Conservation (phyloP, 2,329 filamentous ascomycete genomes). For the Cladosporium cucumerinum region DNA sequence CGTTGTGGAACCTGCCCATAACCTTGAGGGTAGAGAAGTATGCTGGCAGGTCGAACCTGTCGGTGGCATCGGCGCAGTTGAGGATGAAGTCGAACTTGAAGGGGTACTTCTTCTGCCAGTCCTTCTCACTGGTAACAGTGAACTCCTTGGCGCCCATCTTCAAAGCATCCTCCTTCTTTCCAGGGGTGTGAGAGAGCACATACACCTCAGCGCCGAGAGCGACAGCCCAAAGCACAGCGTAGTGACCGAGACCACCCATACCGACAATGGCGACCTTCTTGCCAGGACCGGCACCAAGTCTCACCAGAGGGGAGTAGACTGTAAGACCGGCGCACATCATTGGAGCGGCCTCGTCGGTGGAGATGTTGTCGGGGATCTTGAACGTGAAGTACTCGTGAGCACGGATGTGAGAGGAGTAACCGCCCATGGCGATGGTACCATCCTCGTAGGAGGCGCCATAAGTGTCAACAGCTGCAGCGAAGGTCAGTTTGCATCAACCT, state of each 20-base stretch:
- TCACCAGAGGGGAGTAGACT: conserved; percentile 71
- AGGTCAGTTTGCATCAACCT: conserved; percentile 15
- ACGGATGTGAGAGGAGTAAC: conserved; percentile 66
- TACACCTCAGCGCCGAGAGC: conserved; percentile 60
- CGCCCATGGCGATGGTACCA: conserved; percentile 64
- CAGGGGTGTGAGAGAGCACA: conserved; percentile 58
- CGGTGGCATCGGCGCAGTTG: conserved; percentile 68
- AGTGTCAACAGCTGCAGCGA: conserved; percentile 42
- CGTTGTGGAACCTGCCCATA: conserved; percentile 72
- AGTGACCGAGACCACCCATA: conserved; percentile 54
- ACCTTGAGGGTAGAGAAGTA: conserved; percentile 80
- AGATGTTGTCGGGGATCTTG: conserved; percentile 72
- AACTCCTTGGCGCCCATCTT: conserved; percentile 61
- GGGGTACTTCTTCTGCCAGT: conserved; percentile 55
- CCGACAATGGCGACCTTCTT: conserved; percentile 76
- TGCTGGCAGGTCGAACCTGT: conserved; percentile 64
- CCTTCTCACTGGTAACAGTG: conserved; percentile 55
- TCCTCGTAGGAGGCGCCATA: conserved; percentile 50
- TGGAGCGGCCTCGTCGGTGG: conserved; percentile 61
- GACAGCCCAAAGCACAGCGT: conserved; percentile 46
- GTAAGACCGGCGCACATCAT: conserved; percentile 86
- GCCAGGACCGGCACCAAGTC: conserved; percentile 71
- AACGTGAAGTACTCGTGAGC: conserved; percentile 73
- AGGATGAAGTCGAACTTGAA: conserved; percentile 72
- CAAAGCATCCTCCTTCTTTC: conserved; percentile 58